Evolutionary conservation across 306 rosid species (phyloP), one percentile per base, ranked within the genome.

Genomic region (Morella rubra): DNA sequence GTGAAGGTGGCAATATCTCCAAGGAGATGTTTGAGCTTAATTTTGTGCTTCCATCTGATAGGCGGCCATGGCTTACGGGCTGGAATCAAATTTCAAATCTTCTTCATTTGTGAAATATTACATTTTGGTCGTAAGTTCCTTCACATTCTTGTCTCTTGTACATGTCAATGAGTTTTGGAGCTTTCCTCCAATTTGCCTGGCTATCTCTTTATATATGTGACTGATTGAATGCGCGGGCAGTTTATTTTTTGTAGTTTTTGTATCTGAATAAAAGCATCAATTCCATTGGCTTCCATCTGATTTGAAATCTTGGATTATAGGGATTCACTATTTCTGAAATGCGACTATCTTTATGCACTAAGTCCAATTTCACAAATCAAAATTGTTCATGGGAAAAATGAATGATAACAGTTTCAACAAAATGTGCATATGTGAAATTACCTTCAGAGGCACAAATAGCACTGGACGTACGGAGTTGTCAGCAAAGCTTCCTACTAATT

Each of bases 11-110:
- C 10, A 93, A 93, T 88, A 69, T 96, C 93, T 93, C 99, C 47
- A 91, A 80, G 84, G 99, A 96, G 88, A 93, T 96, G 99, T 96
- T 96, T 73, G 97, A 91, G 78, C 96, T 96, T 76, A 96, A 91
- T 74, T 93, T 96, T 44, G 98, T 74, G 44, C 92, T 83, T 82
- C 98, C 99, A 54, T 91, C 97, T 60, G 99, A 91, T 71, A 93
- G 73, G 84, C 88, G 97, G 85, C 87, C 96, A 47, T 96, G 99
- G 99, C 76, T 88, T 58, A 62, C 81, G 89, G 98, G 93, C 53
- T 96, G 97, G 99, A 93, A 93, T 85, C 96, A 64, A 58, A 85
- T 96, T 51, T 85, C 96, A 61, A 93, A 93, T 77, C 78, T 96
- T 6, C 97, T 96, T 5, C 86, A 96, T 79, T 76, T 95, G 87